Conservation (phyloP, 768 basidiomycete species). For the Tulasnella sp. region DNA sequence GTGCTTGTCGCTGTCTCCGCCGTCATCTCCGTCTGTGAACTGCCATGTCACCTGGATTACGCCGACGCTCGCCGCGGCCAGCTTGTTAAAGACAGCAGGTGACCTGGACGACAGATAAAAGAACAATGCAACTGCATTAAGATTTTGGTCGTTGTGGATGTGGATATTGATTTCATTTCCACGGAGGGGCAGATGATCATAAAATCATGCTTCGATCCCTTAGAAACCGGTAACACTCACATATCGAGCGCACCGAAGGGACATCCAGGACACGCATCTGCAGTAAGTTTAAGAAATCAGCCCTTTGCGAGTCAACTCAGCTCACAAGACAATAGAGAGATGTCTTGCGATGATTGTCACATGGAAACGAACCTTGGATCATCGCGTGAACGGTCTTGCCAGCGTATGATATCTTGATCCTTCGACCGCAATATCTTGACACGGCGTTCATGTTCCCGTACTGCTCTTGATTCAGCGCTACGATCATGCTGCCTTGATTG, state of each 20-base stretch:
- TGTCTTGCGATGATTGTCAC: no score
- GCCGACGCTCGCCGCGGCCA: constrained; percentile 4
- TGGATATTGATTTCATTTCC: not conserved
- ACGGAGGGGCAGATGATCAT: not conserved
- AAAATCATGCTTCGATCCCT: not conserved
- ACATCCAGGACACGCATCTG: constrained; percentile 9
- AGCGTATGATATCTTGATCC: not conserved
- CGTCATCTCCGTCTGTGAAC: constrained; percentile 3
- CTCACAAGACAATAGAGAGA: no score
- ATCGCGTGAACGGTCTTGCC: not conserved
- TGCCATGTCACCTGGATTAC: constrained; percentile 2
- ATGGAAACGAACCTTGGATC: not conserved
- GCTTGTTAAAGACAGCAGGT: constrained; percentile 1
- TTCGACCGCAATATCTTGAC: not conserved
- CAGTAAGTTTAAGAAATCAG: not conserved
- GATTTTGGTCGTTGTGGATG: no score
- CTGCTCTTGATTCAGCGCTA: constrained; percentile 1
- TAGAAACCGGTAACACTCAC: not conserved
- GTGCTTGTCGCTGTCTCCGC: not conserved
- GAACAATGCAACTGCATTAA: not conserved
- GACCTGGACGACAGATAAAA: not conserved
- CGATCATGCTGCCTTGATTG: not conserved
- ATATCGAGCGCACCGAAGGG: constrained; percentile 8
- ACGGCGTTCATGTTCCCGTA: constrained; percentile 4
- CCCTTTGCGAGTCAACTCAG: not conserved